Conservation (phyloP, 257 asterid species). For the Misopates orontium region DNA sequence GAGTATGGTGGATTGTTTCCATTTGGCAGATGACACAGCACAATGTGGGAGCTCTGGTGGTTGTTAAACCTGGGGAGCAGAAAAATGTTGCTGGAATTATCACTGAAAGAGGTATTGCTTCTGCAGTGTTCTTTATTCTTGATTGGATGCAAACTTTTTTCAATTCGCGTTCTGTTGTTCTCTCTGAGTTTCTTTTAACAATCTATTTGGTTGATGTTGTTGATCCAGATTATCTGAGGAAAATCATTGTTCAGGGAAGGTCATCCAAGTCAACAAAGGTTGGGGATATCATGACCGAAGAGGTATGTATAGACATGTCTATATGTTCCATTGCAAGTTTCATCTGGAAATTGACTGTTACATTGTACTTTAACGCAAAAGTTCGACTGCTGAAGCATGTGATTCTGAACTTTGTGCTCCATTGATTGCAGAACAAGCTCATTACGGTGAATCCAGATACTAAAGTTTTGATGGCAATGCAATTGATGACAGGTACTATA, state of each 20-base stretch:
- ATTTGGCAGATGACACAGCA: conserved; percentile 92
- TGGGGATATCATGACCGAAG: conserved; percentile 98
- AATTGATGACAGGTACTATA: conserved; percentile 78
- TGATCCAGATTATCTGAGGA: conserved; percentile 83
- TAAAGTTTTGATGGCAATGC: conserved; percentile 93
- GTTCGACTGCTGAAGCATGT: background rate
- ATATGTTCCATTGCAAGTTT: background rate
- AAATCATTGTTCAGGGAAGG: conserved; percentile 91
- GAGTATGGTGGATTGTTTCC: conserved; percentile 1
- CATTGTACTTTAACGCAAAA: conserved; percentile 3
- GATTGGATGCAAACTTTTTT: background rate
- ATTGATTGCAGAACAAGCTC: conserved; percentile 76
- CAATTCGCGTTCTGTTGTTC: background rate
- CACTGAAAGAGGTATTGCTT: conserved; percentile 56
- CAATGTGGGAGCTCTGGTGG: conserved; percentile 99
- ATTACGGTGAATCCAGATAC: conserved; percentile 85
- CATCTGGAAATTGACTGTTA: background rate
- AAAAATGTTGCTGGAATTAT: conserved; percentile 83
- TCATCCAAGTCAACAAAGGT: conserved; percentile 95
- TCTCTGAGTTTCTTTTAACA: background rate
- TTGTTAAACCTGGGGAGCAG: conserved; percentile 85
- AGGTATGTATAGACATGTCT: conserved; percentile 46
- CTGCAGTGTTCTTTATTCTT: conserved; percentile 1
- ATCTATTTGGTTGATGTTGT: conserved; percentile 19
- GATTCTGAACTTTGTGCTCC: conserved; percentile 8